Percentiles rank a stretch among this genome's conserved stretches.
phyloP scores from a whole-genome alignment of 1,284 basidiomycete genomes.

The Irpex sp. region DNA sequence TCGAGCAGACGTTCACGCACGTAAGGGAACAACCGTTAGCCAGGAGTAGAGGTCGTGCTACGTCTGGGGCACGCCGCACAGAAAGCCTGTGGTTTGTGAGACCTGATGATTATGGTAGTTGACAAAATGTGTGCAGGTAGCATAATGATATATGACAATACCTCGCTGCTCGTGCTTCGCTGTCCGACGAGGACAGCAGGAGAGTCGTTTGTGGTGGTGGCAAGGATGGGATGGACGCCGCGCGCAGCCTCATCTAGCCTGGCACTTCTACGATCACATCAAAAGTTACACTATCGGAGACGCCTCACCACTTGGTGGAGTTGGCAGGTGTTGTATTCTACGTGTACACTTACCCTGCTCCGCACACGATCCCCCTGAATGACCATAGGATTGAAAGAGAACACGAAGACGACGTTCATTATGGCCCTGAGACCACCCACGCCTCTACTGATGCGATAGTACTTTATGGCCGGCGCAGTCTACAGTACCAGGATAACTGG shows the following conservation, averaged over 20 bases:
- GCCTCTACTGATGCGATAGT: too few species aligned
- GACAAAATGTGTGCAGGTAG: not conserved
- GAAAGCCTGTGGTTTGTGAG: not conserved
- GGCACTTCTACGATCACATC: not conserved
- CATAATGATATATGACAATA: not conserved
- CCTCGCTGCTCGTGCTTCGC: not conserved
- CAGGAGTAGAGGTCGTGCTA: not conserved
- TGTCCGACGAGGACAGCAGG: not conserved
- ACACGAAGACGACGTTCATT: too few species aligned
- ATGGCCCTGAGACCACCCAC: too few species aligned
- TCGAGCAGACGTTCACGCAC: not conserved
- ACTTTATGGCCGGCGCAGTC: too few species aligned
- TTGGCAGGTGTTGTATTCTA: not conserved
- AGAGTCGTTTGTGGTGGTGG: not conserved
- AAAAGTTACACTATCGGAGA: not conserved
- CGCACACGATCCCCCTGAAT: not conserved
- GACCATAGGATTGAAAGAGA: too few species aligned
- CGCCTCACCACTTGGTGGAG: not conserved
- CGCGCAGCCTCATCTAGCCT: not conserved
- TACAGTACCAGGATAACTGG: too few species aligned
- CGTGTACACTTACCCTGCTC: not conserved
- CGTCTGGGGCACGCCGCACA: not conserved
- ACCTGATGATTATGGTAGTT: not conserved
- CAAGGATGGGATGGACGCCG: not conserved
- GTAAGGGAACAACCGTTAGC: not conserved